Evolutionary conservation across 805 yeast species (phyloP).

Genomic region (Starmera caribaea): DNA sequence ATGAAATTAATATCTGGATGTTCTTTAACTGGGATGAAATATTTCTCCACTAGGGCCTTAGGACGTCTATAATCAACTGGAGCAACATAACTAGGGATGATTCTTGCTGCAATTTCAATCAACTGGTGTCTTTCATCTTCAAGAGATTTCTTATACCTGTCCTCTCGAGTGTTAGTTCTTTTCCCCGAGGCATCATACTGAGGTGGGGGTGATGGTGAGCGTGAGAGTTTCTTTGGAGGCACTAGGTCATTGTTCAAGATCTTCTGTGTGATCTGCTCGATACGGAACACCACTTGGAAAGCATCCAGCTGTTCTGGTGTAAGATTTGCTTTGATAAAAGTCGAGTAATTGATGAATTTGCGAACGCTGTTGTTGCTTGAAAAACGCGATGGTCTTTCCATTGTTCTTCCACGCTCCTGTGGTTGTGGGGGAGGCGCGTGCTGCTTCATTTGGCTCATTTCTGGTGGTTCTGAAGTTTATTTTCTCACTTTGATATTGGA

Average conservation of each 20-base stretch:
- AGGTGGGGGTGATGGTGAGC: slow-evolving; percentile 90
- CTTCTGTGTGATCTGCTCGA: slow-evolving; percentile 67
- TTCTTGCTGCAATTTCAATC: slow-evolving; percentile 63
- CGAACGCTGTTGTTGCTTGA: slow-evolving; percentile 4
- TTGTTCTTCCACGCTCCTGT: no score
- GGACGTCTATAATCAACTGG: slow-evolving; percentile 72
- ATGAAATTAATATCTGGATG: slow-evolving; percentile 91
- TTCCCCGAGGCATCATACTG: slow-evolving; percentile 75
- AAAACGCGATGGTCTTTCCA: no score
- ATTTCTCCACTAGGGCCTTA: slow-evolving; percentile 67
- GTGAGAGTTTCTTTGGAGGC: slow-evolving; percentile 37
- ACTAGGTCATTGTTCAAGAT: slow-evolving; percentile 40
- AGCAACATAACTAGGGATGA: slow-evolving; percentile 68
- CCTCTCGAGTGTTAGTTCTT: slow-evolving; percentile 78
- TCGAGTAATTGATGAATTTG: slow-evolving; percentile 23
- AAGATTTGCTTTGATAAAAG: slow-evolving; percentile 34
- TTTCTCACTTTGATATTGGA: no score
- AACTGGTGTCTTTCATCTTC: slow-evolving; percentile 76
- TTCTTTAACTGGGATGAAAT: slow-evolving; percentile 75
- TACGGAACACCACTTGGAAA: slow-evolving; percentile 58
- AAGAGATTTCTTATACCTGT: slow-evolving; percentile 45
- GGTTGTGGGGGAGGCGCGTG: no score
- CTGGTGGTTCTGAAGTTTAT: no score
- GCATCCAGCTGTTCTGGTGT: slow-evolving; percentile 77
- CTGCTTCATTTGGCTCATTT: no score